phyloP scores from a whole-genome alignment of 75 land plant species.

The Adiantum capillusveneris region DNA sequence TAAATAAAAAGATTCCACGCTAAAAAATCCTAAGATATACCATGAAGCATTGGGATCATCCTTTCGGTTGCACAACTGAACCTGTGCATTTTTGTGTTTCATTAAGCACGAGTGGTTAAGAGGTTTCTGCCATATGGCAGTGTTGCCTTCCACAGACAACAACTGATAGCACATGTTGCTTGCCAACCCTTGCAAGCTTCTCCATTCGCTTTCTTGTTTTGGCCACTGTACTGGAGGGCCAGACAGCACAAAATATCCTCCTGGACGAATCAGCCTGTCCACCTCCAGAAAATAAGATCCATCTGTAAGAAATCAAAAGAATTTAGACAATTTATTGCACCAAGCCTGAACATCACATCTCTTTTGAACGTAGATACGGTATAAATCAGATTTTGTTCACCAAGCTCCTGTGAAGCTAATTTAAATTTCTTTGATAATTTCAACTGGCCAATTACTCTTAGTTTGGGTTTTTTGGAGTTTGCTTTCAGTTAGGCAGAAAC shows the following conservation, averaged over 20 bases:
- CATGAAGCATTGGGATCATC: conserved; percentile 71
- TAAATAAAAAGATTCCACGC: not conserved
- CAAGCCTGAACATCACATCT: too few relatives aligned
- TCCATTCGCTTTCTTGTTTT: conserved; percentile 84
- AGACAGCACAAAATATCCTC: conserved; percentile 86
- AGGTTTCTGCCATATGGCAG: conserved; percentile 84
- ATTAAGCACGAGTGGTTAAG: conserved; percentile 50
- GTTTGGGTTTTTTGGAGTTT: too few relatives aligned
- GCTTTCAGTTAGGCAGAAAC: too few relatives aligned
- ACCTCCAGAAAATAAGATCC: conserved; percentile 83
- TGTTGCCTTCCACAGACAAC: conserved; percentile 59
- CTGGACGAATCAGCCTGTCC: conserved; percentile 79
- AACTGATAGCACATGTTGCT: conserved; percentile 64
- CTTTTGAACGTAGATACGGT: too few relatives aligned
- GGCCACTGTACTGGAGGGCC: conserved; percentile 88
- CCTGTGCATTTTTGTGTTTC: conserved; percentile 32
- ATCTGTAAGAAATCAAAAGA: conserved; percentile 47
- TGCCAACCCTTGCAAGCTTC: conserved; percentile 59
- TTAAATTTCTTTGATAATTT: too few relatives aligned
- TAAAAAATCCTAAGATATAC: conserved; percentile 24
- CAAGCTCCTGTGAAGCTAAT: too few relatives aligned
- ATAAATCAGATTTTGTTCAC: too few relatives aligned
- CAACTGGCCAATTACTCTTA: too few relatives aligned
- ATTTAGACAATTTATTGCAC: too few relatives aligned
- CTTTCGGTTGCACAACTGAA: conserved; percentile 45